phyloP scores from a whole-genome alignment of 2,329 filamentous ascomycete genomes.

The Berkeleyomyces rouxiae region DNA sequence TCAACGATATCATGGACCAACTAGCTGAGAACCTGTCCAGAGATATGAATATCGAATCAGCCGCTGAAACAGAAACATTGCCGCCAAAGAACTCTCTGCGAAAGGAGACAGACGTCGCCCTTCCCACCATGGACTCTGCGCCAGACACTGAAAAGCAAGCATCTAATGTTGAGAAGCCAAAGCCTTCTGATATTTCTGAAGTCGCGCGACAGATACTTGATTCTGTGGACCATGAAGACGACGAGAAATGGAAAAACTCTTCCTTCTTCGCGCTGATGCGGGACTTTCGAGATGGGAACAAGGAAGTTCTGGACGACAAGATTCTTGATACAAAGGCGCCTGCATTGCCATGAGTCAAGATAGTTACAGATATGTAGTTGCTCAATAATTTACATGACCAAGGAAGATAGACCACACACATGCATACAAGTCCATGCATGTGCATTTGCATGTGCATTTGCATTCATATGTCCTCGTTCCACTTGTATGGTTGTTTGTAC shows the following conservation, averaged over 20 bases:
- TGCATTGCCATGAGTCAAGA: background rate
- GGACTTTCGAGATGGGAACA: slow-evolving; percentile 28
- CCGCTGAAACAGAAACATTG: background rate
- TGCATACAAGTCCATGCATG: no score
- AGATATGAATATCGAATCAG: slow-evolving; percentile 4
- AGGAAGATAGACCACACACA: no score
- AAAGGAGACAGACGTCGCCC: slow-evolving; percentile 8
- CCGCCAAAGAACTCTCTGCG: slow-evolving; percentile 6
- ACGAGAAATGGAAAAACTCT: slow-evolving; percentile 32
- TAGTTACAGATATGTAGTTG: background rate
- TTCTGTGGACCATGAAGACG: slow-evolving; percentile 27
- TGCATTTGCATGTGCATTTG: no score
- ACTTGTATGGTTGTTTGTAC: no score
- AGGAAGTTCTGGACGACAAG: slow-evolving; percentile 28
- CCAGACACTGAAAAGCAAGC: slow-evolving; percentile 14
- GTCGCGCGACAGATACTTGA: slow-evolving; percentile 28
- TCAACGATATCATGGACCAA: slow-evolving; percentile 28
- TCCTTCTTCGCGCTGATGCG: slow-evolving; percentile 29
- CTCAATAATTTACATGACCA: no score
- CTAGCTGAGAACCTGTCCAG: slow-evolving; percentile 25
- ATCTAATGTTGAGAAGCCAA: slow-evolving; percentile 16
- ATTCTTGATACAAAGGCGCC: slow-evolving; percentile 20
- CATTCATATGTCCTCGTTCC: no score
- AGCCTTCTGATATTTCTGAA: slow-evolving; percentile 24
- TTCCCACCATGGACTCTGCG: slow-evolving; percentile 13